Evolutionary conservation across 352 stramenopile genomes (phyloP), one percentile per base, ranked within the genome.

Genomic region (Detonula confervacea): DNA sequence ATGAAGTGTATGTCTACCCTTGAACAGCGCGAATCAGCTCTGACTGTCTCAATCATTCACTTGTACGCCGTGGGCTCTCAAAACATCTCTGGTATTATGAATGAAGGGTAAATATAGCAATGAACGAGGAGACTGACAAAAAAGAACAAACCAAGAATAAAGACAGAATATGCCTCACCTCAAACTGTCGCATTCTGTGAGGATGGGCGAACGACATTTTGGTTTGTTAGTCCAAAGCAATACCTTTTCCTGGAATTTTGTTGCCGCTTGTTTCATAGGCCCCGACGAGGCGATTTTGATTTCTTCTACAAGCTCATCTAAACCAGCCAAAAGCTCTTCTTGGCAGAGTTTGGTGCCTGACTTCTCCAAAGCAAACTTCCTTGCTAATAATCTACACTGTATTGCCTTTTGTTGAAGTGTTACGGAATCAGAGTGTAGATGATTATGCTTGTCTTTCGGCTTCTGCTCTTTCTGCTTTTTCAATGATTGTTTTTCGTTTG

Each of bases 31-130:
- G n/a, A n/a, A n/a, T n/a, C n/a, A n/a, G n/a, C n/a, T n/a, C n/a
- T n/a, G n/a, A n/a, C n/a, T n/a, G n/a, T n/a, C n/a, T n/a, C n/a
- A 72, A 71, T 90, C 83, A 64, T 79, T 75, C n/a, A 90, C 77
- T 59, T 86, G 73, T 12, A 86, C 22, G 14, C 83, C 80, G 72
- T 87, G 77, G 12, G 70, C 54, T 75, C 83, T 76, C 37, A 90
- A 74, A 63, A 82, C 67, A 81, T 90, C 65, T 65, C 80, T 84
- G 11, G 11, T 1, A 16, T 52, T 55, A 37, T 16, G 59, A n/a
- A 65, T 14, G 46, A 56, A 29, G 20, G 29, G 30, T 8, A 25
- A 56, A 1, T 2, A 59, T 8, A 24, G 11, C 6, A 42, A 51
- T 66, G 12, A 78, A 37, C 27, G 20, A 47, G 8, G 8, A 42